Conservation (phyloP, 1,284 basidiomycete species). For the Melanopsichium pennsylvanicum region DNA sequence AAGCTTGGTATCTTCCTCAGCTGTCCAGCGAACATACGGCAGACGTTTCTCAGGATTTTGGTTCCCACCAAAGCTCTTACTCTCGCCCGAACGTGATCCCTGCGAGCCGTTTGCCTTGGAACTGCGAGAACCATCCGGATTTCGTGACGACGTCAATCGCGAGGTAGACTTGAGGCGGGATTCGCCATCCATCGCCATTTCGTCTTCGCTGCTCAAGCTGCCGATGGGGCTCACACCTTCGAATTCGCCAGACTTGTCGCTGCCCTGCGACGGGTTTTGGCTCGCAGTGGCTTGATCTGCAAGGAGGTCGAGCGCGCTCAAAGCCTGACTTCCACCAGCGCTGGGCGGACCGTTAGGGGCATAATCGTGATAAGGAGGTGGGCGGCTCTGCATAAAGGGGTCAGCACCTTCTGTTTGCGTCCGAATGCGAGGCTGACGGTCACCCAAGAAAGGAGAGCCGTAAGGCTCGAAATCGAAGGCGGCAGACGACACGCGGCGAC, state of each 20-base stretch:
- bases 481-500: constrained; percentile 53
- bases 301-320: constrained; percentile 62
- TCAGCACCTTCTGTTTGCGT: constrained; percentile 53
- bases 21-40: constrained; percentile 64
- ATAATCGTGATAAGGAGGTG: constrained; percentile 30
- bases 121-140: constrained; percentile 19
- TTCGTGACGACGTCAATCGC: constrained; percentile 15
- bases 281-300: constrained; percentile 64
- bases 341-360: constrained; percentile 24
- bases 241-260: constrained; percentile 48
- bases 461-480: constrained; percentile 50
- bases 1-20: constrained; percentile 63
- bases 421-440: constrained; percentile 34
- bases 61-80: constrained; percentile 49
- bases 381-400: constrained; percentile 20
- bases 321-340: constrained; percentile 29
- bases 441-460: constrained; percentile 42
- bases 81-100: constrained; percentile 22
- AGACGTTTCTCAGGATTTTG: constrained; percentile 63
- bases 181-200: constrained; percentile 29
- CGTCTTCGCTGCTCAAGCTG: constrained; percentile 47
- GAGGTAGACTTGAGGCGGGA: constrained; percentile 25
- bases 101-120: constrained; percentile 28
- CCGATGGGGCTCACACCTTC: constrained; percentile 45
- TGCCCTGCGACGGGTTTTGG: constrained; percentile 58